Base-by-base conservation (phyloP, 768 basidiomycete species). In the Pleurotus djamor region DNA sequence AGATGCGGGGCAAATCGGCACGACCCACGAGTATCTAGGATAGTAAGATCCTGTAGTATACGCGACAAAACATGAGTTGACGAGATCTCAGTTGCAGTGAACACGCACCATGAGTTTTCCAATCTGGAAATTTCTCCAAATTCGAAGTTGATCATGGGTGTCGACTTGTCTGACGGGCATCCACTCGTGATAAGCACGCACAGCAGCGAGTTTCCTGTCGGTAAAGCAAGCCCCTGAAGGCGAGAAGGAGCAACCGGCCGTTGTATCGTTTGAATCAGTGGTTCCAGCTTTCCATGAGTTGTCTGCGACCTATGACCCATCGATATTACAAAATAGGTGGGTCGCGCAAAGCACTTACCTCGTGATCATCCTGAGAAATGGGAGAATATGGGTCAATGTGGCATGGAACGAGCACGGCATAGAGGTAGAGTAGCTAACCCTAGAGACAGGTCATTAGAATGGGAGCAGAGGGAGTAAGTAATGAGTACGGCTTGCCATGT, bases 51-150 rank as follows among this genome's bases (percentile, higher is more conserved):
- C 63, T 58, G 21, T n/a, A n/a, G 16, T 7, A n/a, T n/a, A n/a
- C n/a, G n/a, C n/a, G n/a, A n/a, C n/a, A n/a, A n/a, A n/a, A n/a
- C n/a, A n/a, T n/a, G n/a, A n/a, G n/a, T n/a, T n/a, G n/a, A n/a
- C n/a, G n/a, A n/a, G n/a, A n/a, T n/a, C n/a, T n/a, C n/a, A n/a
- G n/a, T n/a, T n/a, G n/a, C n/a, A n/a, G n/a, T n/a, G n/a, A n/a
- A n/a, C n/a, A n/a, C n/a, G n/a, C n/a, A 58, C 57, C 34, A 84
- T 65, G 13, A 86, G 76, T 66, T 84, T 83, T 48, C 84, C 84
- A 36, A 87, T 78, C 69, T 84, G 80, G 71, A 87, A 85, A 65
- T 83, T 84, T 36, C 84, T 77, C 83, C 83, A 86, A 52, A 85
- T 85, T 21, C 83, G 75, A 12, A 85, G 76, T 62, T 81, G 76